Percentiles rank a stretch among this genome's conserved stretches.
These are phyloP conservation scores for Tephrocybe sp. DNA, from an alignment of 768 basidiomycete genomes.

Conservation along the genomic window DNA sequence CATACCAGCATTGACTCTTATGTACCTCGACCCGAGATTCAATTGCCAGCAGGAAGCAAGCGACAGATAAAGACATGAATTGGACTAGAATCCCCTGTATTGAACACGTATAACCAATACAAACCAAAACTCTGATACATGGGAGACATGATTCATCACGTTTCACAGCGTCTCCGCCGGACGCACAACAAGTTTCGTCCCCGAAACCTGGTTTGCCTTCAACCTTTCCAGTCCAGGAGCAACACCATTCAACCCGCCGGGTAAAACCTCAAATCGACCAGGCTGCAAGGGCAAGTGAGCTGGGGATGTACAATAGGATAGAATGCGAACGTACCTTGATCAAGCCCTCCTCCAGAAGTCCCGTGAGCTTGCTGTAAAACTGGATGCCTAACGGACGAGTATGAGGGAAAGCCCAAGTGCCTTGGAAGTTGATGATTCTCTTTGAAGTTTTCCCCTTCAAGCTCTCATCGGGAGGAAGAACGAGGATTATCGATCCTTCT, in stretches of 20 bases:
- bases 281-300: slow-evolving; percentile 30
- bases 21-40: no score
- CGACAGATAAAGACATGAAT: no score
- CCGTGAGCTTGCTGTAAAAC: no score
- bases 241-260: slow-evolving; percentile 43
- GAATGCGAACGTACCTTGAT: slow-evolving; percentile 3
- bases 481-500: slow-evolving; percentile 31
- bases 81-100: no score
- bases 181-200: slow-evolving; percentile 5
- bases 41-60: no score
- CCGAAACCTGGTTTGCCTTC: slow-evolving; percentile 38
- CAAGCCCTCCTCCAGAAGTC: no score
- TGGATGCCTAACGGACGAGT: no score
- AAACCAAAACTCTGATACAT: no score
- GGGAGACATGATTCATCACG: no score
- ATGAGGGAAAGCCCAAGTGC: slow-evolving; percentile 3
- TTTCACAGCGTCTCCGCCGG: background rate
- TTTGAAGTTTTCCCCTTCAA: slow-evolving; percentile 9
- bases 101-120: no score
- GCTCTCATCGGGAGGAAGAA: slow-evolving; percentile 19
- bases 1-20: no score
- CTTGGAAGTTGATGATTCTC: slow-evolving; percentile 4
- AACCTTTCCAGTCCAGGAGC: slow-evolving; percentile 38
- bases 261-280: slow-evolving; percentile 39
- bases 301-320: slow-evolving; percentile 11